Evolutionary conservation across 225 moss, liverwort and hornwort genomes (phyloP).

Genomic region (Straminergon stramineum): DNA sequence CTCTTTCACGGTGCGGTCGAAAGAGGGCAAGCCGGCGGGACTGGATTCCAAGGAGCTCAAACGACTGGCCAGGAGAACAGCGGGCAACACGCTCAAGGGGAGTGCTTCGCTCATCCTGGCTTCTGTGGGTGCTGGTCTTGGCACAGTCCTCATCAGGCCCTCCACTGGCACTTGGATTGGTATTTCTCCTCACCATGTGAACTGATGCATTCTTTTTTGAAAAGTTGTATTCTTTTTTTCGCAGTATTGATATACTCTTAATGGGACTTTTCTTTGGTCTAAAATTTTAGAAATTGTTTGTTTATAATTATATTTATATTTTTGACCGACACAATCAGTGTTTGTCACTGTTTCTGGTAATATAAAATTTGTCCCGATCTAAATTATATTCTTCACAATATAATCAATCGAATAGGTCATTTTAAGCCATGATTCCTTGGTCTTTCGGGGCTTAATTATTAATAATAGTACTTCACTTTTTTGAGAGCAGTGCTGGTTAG

Average conservation of each 20-base stretch:
- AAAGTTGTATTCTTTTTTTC: not conserved
- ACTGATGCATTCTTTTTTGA: not conserved
- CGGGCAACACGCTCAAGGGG: slow-evolving; percentile 77
- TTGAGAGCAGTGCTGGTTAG: not conserved
- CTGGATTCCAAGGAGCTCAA: slow-evolving; percentile 61
- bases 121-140: slow-evolving; percentile 84
- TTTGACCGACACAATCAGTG: not conserved
- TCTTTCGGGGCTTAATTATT: not conserved
- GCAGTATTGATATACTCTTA: not conserved
- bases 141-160: slow-evolving; percentile 82
- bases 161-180: slow-evolving; percentile 98
- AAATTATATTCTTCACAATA: not conserved
- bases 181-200: slow-evolving; percentile 3
- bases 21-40: slow-evolving; percentile 39
- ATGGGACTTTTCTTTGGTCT: not conserved
- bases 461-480: not conserved
- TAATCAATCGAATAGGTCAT: not conserved
- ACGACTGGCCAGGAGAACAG: slow-evolving; percentile 67
- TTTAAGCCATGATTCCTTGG: not conserved
- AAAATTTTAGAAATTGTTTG: not conserved
- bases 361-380: not conserved
- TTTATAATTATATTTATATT: too few relatives aligned
- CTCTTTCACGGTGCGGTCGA: slow-evolving; percentile 24
- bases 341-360: not conserved
- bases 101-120: slow-evolving; percentile 80